Conservation (phyloP, 2,329 filamentous ascomycete genomes). For the Tolypocladium ophioglossoides region DNA sequence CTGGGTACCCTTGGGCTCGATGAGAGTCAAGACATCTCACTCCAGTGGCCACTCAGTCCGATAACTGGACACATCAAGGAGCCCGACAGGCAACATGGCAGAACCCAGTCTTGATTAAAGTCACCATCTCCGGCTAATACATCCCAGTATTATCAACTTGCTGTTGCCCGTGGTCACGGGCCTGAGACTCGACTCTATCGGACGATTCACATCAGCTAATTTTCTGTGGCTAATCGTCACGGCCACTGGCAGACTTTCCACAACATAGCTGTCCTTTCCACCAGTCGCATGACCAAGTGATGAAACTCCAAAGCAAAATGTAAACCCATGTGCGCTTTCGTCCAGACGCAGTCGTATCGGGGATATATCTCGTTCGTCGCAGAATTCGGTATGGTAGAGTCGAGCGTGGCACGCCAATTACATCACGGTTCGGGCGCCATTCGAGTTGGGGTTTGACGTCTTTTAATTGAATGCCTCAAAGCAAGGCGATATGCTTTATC, state of each 20-base stretch:
- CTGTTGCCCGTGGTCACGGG: not conserved
- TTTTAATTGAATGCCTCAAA: slow-evolving; percentile 46
- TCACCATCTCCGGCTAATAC: not conserved
- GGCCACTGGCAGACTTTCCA: not conserved
- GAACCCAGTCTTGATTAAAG: not conserved
- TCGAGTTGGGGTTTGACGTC: slow-evolving; percentile 29
- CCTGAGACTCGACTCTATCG: not conserved
- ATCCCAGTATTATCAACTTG: not conserved
- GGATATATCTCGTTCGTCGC: not conserved
- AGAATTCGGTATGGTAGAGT: not conserved
- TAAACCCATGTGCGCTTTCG: not conserved
- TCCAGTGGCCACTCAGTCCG: not conserved
- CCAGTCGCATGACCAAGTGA: not conserved
- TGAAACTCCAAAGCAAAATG: not conserved
- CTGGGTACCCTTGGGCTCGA: not conserved
- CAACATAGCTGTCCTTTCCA: not conserved
- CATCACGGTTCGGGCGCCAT: slow-evolving; percentile 9
- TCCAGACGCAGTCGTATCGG: not conserved
- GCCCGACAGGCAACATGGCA: not conserved
- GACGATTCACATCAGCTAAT: not conserved
- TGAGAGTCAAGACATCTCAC: not conserved
- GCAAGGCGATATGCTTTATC: slow-evolving; percentile 42
- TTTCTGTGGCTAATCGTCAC: not conserved
- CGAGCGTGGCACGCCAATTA: not conserved
- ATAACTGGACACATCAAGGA: not conserved